phyloP scores from a whole-genome alignment of 169 alveolate species.

The Plasmodium gaboni region DNA sequence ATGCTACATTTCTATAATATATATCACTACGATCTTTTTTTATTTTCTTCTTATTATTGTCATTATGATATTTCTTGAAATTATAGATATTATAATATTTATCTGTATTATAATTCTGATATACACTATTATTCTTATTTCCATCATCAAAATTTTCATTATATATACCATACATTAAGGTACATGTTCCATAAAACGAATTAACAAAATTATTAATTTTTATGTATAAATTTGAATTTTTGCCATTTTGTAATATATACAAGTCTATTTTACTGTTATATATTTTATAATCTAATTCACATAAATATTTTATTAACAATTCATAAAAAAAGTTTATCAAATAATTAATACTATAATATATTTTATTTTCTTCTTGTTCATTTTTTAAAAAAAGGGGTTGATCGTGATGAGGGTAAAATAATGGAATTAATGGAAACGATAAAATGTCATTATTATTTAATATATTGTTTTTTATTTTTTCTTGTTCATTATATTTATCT shows the following conservation, averaged over 20 bases:
- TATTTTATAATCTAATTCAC: constrained; percentile 44
- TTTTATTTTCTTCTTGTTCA: constrained; percentile 8
- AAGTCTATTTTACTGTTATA: constrained; percentile 24
- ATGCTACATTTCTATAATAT: too few relatives aligned
- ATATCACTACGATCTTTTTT: not conserved
- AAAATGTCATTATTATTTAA: not conserved
- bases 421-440: too few relatives aligned
- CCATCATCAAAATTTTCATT: not conserved
- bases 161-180: constrained; percentile 4
- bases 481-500: too few relatives aligned
- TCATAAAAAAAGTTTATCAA: constrained; percentile 47
- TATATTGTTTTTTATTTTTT: not conserved
- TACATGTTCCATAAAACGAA: constrained; percentile 38
- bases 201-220: constrained; percentile 26
- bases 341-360: constrained; percentile 8
- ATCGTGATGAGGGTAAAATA: too few relatives aligned
- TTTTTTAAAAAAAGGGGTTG: too few relatives aligned
- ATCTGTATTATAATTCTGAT: not conserved
- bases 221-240: constrained; percentile 37
- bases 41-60: not conserved
- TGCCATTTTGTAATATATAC: constrained; percentile 9
- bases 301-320: constrained; percentile 37
- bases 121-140: not conserved
- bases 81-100: too few relatives aligned
- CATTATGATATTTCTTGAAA: not conserved